These are phyloP conservation scores for Hypoxylon sp. DNA, from an alignment of 2,329 filamentous ascomycete species.

Conservation along the genomic window DNA sequence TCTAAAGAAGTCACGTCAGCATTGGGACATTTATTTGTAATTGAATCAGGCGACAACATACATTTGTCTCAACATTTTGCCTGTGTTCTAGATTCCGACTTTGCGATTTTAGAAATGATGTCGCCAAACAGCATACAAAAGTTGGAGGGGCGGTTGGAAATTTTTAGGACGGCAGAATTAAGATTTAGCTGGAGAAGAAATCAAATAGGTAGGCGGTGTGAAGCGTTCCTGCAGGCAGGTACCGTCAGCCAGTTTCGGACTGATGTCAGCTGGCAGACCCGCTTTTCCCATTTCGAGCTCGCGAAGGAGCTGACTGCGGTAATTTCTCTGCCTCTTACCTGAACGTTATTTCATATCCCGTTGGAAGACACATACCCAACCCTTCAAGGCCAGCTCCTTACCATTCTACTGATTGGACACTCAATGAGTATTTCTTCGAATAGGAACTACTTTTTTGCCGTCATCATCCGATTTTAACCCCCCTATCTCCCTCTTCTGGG, in stretches of 20 bases:
- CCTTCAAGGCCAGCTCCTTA: no score
- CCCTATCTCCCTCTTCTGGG: no score
- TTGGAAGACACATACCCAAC: no score
- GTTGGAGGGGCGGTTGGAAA: constrained; percentile 43
- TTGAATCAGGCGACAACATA: constrained; percentile 18
- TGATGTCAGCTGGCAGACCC: constrained; percentile 4
- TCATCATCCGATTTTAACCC: no score
- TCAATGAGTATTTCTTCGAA: not conserved
- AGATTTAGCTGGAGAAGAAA: constrained; percentile 26
- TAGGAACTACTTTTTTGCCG: no score
- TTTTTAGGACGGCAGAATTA: constrained; percentile 51
- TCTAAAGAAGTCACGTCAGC: constrained; percentile 55
- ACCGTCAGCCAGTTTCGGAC: not conserved
- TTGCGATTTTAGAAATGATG: constrained; percentile 7
- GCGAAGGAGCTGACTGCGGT: not conserved
- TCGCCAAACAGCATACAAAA: constrained; percentile 10
- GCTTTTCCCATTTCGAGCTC: not conserved
- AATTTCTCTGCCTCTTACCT: not conserved
- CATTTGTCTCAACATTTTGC: constrained; percentile 52
- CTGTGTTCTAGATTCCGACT: constrained; percentile 14
- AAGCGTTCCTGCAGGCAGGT: no score
- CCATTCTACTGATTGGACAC: not conserved
- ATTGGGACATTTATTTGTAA: not conserved
- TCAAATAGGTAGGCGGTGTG: constrained; percentile 29
- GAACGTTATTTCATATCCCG: no score